Evolutionary conservation across 805 yeast genomes (phyloP), one percentile per base, ranked within the genome.

Genomic region (Myxozyma monticola): DNA sequence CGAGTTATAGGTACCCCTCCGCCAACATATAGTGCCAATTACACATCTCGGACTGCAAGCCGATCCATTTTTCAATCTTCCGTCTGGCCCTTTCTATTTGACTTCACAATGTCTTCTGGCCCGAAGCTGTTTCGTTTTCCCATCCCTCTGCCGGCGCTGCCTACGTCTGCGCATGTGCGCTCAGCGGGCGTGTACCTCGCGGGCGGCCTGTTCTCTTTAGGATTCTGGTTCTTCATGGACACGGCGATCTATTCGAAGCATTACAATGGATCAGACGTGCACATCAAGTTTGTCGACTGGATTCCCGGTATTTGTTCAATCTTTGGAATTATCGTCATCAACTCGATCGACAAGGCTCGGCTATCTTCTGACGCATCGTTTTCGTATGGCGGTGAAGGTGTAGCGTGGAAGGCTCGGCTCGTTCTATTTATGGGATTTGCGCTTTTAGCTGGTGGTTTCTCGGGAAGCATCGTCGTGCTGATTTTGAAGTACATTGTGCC

Each of bases 211-310:
- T 91, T 85, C 60, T 85, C 96, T 34, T 67, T 85, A 47, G 98
- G 96, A 6, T 83, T 91, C 65, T 91, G 96, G 95, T 72, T 84
- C 18, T 80, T 91, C 68, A 69, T 93, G 17, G 98, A 91, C 68
- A 88, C 96, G 0, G 89, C 95, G 1, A 77, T 93, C 30, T 91
- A 80, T 68, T 85, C 95, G 37, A 83, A 81, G 57, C 84, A 88
- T 15, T 84, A 83, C 41, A 91, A 91, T 72, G 96, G 89, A 0
- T 84, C 96, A 0, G 74, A 75, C 37, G 88, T 89, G 5, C 97
- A 91, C 66, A 88, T 93, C 25, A 82, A 91, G 3, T 87, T 91
- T 64, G 84, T 88, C 35, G 99, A 91, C 70, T 91, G 99, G 99
- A 80, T 93, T 44, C 99, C 99, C 3, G 81, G 86, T 57, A 77